Conservation (phyloP, 2,329 filamentous ascomycete genomes). For the Fusarium udum region DNA sequence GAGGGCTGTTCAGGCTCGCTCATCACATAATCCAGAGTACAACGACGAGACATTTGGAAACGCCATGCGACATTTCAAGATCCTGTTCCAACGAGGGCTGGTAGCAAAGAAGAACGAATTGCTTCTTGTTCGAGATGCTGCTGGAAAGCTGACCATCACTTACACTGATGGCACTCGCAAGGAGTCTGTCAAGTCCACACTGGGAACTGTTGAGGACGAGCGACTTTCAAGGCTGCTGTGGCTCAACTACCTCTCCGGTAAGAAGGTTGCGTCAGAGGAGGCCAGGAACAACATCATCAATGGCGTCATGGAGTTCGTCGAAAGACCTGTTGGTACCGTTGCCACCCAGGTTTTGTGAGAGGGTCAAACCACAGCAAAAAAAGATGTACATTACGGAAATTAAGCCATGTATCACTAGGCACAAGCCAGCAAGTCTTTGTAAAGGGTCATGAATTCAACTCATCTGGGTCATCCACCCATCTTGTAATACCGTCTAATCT, state of each 20-base stretch:
- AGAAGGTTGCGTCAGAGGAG: slow-evolving; percentile 84
- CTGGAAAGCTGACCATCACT: slow-evolving; percentile 73
- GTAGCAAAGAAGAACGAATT: slow-evolving; percentile 84
- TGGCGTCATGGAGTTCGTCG: slow-evolving; percentile 87
- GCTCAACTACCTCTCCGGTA: slow-evolving; percentile 89
- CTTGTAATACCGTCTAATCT: slow-evolving; percentile 3
- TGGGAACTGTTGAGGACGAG: slow-evolving; percentile 82
- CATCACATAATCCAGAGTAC: slow-evolving; percentile 64
- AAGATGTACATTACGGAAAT: slow-evolving; percentile 35
- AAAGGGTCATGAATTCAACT: slow-evolving; percentile 30
- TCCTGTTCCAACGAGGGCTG: slow-evolving; percentile 80
- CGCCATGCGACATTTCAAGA: slow-evolving; percentile 81
- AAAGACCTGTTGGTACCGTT: slow-evolving; percentile 86
- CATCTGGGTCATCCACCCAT: slow-evolving; percentile 10
- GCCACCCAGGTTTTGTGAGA: slow-evolving; percentile 75
- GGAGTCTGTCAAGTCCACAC: slow-evolving; percentile 56
- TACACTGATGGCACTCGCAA: slow-evolving; percentile 70
- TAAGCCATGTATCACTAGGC: slow-evolving; percentile 38
- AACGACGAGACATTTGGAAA: slow-evolving; percentile 80
- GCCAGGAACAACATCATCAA: slow-evolving; percentile 85
- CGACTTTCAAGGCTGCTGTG: slow-evolving; percentile 83
- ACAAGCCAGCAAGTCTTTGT: slow-evolving; percentile 21
- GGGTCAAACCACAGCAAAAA: background rate
- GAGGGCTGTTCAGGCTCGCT: slow-evolving; percentile 80
- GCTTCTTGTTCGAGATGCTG: slow-evolving; percentile 72